phyloP scores from a whole-genome alignment of 495 filamentous ascomycete genomes.

The Neurospora sp. region DNA sequence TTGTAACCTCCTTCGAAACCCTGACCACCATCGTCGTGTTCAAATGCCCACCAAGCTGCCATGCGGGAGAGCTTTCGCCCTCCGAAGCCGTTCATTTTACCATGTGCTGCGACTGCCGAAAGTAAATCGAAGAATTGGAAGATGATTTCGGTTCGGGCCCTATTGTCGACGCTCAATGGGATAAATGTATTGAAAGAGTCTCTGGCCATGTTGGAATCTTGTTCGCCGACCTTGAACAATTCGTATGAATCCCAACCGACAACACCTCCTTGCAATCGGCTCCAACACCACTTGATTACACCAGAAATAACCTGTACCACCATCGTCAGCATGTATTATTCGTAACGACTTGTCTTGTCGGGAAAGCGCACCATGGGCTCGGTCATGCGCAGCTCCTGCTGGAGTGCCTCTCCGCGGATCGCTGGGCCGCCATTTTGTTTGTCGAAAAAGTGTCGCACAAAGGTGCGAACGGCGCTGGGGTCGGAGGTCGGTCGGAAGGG shows the following conservation, averaged over 20 bases:
- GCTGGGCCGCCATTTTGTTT: constrained; percentile 39
- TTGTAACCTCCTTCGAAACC: constrained; percentile 97
- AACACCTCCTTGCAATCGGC: constrained; percentile 79
- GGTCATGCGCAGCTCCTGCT: constrained; percentile 81
- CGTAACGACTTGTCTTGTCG: neutral
- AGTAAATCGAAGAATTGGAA: constrained; percentile 95
- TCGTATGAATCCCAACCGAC: constrained; percentile 98
- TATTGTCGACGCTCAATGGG: constrained; percentile 83
- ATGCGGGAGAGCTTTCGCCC: constrained; percentile 90
- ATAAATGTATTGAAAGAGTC: constrained; percentile 96
- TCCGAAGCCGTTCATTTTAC: constrained; percentile 86
- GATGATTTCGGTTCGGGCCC: constrained; percentile 77
- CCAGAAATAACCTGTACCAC: constrained; percentile 70
- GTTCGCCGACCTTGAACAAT: constrained; percentile 87
- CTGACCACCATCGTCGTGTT: constrained; percentile 70
- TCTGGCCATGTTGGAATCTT: constrained; percentile 84
- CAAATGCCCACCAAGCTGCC: constrained; percentile 99
- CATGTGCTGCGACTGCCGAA: constrained; percentile 66
- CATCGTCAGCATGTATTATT: constrained; percentile 8
- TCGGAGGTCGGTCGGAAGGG: constrained; percentile 91
- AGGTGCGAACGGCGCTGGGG: constrained; percentile 78
- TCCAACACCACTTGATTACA: constrained; percentile 98
- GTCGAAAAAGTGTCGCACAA: constrained; percentile 90
- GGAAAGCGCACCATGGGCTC: constrained; percentile 72
- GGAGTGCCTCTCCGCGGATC: constrained; percentile 56